These are phyloP conservation scores for Fragilariopsis cylindrus DNA, from an alignment of 108 stramenopile genomes.

Conservation along the genomic window DNA sequence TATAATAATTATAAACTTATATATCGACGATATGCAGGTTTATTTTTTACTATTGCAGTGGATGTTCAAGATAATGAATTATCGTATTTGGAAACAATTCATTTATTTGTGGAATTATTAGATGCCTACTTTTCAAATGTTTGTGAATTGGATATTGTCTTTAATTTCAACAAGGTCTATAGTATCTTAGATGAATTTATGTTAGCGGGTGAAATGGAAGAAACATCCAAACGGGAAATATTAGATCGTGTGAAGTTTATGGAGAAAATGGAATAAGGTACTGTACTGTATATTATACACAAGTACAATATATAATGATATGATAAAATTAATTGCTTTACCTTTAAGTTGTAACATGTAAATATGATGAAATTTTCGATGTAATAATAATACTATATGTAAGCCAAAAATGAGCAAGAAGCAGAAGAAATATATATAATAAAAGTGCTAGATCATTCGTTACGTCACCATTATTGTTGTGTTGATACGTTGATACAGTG, in stretches of 20 bases:
- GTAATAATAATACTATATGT: no score
- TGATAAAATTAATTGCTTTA: no score
- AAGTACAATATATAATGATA: no score
- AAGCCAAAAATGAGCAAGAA: no score
- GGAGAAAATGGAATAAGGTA: conserved; percentile 86
- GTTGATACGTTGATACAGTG: no score
- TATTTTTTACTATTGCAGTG: conserved; percentile 98
- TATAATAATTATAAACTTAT: conserved; percentile 98
- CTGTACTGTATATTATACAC: no score
- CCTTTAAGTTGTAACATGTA: no score
- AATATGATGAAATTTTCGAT: no score
- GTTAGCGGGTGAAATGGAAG: conserved; percentile 96
- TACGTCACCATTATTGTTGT: no score
- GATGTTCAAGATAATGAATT: conserved; percentile 99
- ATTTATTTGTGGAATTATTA: conserved; percentile 98
- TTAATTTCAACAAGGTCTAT: conserved; percentile 99
- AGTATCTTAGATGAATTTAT: conserved; percentile 98
- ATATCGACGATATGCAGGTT: conserved; percentile 97
- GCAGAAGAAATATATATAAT: no score
- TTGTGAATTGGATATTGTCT: conserved; percentile 99
- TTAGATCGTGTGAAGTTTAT: conserved; percentile 87
- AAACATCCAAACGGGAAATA: conserved; percentile 91
- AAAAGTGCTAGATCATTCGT: no score
- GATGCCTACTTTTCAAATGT: conserved; percentile 98
- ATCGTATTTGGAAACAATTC: conserved; percentile 95